Base-by-base conservation (phyloP, 192 early-diverging fungal genomes). In the Coemansia sp. region DNA sequence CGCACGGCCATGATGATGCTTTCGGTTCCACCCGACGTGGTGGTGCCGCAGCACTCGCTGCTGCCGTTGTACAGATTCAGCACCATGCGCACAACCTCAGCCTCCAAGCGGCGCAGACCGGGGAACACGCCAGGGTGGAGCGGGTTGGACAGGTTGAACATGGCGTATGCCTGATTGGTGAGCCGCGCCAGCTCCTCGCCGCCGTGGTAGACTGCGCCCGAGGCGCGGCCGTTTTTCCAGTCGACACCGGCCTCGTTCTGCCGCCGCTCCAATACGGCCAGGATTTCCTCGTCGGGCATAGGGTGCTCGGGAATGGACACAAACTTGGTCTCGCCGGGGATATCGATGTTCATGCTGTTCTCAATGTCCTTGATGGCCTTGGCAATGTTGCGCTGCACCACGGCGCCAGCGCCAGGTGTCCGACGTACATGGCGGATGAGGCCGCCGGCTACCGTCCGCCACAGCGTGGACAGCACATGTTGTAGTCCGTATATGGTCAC, bases 121-220 rank as follows among this genome's bases (percentile, higher is more conserved):
- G 93, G 93, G 79, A 96, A 98, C 42, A 96, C 82, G 40, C 93
- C 93, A 2, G 95, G 93, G 56, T 98, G 95, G 36, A 98, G 81
- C 8, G 94, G 93, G 58, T 97, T 98, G 42, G 87, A 64, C 22
- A 89, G 67, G 9, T 84, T 81, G 62, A 92, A 98, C 68, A 87
- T 82, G 12, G 79, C 75, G 63, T 90, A 98, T 5, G 93, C 92
- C 50, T 88, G 79, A 30, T 84, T 87, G 7, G 85, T 72, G 4
- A 95, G 67, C 38, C 78, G 59, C 2, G 82, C 83, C n/a, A 95
- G 77, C 34, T 87, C 84, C 35, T 89, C 84, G 47, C 91, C 92
- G 59, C 92, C 91, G 64, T 98, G 92, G 72, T 98, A 98, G 31
- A 98, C 84, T 4, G 90, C 85, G 21, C 95, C 95, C 17, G 89